Conservation (phyloP, 495 filamentous ascomycete species). For the Neurospora cerealis region DNA sequence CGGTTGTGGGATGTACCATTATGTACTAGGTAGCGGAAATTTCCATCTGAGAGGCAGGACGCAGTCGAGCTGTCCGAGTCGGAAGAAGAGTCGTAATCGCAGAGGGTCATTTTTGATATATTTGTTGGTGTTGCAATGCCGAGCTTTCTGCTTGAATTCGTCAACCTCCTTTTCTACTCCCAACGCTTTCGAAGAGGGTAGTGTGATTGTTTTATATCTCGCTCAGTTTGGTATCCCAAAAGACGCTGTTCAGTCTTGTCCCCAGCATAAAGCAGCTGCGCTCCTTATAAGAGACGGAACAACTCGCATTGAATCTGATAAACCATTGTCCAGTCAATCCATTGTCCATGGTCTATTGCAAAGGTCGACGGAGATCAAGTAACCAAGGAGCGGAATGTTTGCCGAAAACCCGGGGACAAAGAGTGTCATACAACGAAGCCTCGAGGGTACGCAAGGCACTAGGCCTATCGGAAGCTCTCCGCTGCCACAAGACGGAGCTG, state of each 20-base stretch:
- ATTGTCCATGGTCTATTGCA: background rate
- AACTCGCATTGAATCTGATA: background rate
- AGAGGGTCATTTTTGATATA: background rate
- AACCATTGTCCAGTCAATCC: background rate
- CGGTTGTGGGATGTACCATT: background rate
- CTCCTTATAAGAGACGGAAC: background rate
- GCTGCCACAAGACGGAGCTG: too few relatives aligned
- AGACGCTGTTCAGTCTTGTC: background rate
- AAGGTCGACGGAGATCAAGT: background rate
- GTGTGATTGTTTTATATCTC: too few relatives aligned
- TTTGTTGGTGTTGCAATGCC: background rate
- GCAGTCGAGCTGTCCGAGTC: background rate
- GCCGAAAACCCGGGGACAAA: background rate
- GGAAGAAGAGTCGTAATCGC: background rate
- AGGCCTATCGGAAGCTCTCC: too few relatives aligned
- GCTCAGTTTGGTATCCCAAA: too few relatives aligned
- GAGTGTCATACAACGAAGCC: too few relatives aligned
- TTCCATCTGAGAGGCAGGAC: background rate
- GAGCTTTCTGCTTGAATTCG: too few relatives aligned
- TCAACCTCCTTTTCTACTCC: too few relatives aligned
- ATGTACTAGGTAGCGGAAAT: background rate
- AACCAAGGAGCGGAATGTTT: background rate
- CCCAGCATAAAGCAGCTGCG: background rate
- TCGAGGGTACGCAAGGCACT: too few relatives aligned
- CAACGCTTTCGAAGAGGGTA: too few relatives aligned